These are phyloP conservation scores for Dalbergia cultrata DNA, from an alignment of 306 rosid species.

Conservation along the genomic window DNA sequence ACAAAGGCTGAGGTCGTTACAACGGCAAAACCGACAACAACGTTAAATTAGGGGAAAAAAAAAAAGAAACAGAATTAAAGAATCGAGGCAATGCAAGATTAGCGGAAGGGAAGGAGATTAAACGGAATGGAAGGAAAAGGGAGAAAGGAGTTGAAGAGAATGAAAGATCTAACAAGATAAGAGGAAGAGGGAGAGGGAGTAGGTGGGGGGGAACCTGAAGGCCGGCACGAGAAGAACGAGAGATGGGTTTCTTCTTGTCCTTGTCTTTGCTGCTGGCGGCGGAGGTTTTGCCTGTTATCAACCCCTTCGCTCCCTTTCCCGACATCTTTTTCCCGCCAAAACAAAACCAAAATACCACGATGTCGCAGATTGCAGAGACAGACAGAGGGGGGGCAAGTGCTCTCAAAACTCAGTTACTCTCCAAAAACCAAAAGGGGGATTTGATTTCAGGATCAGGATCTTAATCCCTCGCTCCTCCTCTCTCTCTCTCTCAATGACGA, in stretches of 20 bases:
- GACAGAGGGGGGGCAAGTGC: background rate
- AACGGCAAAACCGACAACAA: background rate
- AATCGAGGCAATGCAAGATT: background rate
- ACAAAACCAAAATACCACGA: background rate
- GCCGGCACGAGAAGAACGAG: constrained; percentile 87
- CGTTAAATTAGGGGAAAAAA: background rate
- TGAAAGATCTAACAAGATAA: constrained; percentile 43
- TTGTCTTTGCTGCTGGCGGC: constrained; percentile 68
- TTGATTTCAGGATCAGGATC: constrained; percentile 22
- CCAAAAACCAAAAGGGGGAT: background rate
- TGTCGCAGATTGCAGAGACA: background rate
- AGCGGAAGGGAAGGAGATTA: background rate
- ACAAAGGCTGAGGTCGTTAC: background rate
- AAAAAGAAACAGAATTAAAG: background rate
- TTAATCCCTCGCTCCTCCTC: background rate
- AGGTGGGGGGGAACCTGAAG: constrained; percentile 59
- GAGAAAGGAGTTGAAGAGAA: background rate
- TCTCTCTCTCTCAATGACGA: background rate
- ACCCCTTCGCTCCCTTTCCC: constrained; percentile 86
- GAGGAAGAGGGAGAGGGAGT: no score
- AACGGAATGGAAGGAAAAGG: background rate
- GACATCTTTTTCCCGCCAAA: constrained; percentile 75
- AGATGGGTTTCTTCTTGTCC: constrained; percentile 81
- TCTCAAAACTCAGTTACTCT: background rate
- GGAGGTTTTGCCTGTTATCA: constrained; percentile 66